Conservation (phyloP, 257 asterid species). For the Solanum appendiculatum region DNA sequence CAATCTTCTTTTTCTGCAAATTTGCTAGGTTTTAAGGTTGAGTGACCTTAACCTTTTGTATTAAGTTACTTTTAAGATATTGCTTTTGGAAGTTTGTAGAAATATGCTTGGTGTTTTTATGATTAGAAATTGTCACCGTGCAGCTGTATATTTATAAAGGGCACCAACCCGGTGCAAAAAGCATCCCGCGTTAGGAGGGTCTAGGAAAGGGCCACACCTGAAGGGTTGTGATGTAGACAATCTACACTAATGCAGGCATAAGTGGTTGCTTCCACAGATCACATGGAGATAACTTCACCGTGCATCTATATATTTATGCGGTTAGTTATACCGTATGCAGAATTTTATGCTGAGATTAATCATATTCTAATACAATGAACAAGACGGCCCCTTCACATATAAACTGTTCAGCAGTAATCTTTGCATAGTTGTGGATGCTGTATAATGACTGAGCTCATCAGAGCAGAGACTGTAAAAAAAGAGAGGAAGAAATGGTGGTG, state of each 20-base stretch:
- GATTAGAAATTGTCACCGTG: neutral
- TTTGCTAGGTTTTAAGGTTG: neutral
- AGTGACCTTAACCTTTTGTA: neutral
- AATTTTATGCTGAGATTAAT: neutral
- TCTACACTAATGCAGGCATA: neutral
- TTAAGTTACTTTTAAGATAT: neutral
- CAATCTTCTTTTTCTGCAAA: neutral
- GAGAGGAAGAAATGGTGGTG: neutral
- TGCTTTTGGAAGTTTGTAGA: neutral
- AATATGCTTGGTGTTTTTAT: neutral
- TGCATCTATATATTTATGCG: neutral
- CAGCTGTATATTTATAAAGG: neutral
- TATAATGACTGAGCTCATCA: constrained; percentile 3
- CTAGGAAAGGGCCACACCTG: neutral
- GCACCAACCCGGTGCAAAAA: accelerated
- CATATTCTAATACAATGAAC: neutral
- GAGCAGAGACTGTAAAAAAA: neutral
- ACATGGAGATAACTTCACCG: no score
- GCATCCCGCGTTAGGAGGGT: neutral
- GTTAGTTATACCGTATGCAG: neutral
- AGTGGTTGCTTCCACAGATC: neutral
- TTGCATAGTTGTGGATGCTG: neutral
- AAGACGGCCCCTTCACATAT: neutral
- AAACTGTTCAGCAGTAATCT: neutral
- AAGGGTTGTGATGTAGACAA: neutral